Percentiles rank a stretch among this genome's conserved stretches.
phyloP scores from a whole-genome alignment of 106 monocot species.

The Platanthera guangdongensis region DNA sequence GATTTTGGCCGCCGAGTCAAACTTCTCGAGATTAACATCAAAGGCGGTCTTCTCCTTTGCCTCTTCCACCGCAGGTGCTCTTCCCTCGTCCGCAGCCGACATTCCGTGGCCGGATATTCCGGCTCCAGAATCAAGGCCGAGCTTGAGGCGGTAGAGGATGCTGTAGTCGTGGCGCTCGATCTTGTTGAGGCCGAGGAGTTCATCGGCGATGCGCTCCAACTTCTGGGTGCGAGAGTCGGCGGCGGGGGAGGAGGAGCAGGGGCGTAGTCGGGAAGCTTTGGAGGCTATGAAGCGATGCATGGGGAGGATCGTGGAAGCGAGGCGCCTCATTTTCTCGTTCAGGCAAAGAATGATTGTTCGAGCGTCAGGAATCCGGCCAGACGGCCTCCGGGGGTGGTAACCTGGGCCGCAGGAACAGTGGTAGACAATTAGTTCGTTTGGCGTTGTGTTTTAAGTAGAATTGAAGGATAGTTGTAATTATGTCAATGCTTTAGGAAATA shows the following conservation, averaged over 20 bases:
- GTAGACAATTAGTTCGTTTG: no score
- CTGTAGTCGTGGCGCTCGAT: conserved; percentile 77
- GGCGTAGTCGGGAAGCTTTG: neutral
- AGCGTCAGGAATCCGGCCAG: no score
- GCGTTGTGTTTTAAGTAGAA: no score
- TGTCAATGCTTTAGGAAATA: no score
- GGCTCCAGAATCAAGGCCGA: conserved; percentile 50
- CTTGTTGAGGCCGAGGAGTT: conserved; percentile 58
- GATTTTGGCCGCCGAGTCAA: conserved; percentile 76
- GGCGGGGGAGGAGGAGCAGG: conserved; percentile 14
- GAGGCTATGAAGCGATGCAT: conserved; percentile 21
- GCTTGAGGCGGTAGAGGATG: conserved; percentile 74
- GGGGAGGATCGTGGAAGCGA: neutral
- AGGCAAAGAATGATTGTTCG: no score
- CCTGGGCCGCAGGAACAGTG: no score
- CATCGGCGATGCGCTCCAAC: conserved; percentile 80
- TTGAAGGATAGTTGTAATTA: no score
- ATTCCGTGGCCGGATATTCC: conserved; percentile 5
- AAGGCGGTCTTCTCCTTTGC: conserved; percentile 79
- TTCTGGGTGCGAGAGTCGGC: conserved; percentile 37
- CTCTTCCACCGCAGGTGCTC: conserved; percentile 28
- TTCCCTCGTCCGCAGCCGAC: neutral
- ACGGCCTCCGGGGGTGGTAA: no score
- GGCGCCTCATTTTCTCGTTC: neutral
- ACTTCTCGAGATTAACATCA: conserved; percentile 85